phyloP scores from a whole-genome alignment of 2,329 filamentous ascomycete genomes.

The Neonectria neomacrospora region DNA sequence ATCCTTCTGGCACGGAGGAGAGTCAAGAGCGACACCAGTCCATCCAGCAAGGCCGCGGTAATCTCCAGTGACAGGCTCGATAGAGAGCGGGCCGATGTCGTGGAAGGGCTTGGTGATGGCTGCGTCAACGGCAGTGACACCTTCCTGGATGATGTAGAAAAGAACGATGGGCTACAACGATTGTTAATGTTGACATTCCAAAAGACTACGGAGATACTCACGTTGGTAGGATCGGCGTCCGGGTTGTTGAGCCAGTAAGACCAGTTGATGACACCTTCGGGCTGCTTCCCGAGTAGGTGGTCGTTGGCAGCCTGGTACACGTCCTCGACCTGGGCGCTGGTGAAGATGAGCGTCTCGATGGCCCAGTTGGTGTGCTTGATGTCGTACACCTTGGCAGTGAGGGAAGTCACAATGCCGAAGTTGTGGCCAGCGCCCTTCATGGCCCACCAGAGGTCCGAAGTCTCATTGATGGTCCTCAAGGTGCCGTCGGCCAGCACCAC shows the following conservation, averaged over 20 bases:
- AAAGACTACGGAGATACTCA: constrained; percentile 33
- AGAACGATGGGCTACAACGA: constrained; percentile 52
- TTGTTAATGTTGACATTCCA: background rate
- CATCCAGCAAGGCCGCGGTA: constrained; percentile 39
- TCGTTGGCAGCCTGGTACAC: constrained; percentile 60
- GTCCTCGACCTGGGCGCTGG: constrained; percentile 60
- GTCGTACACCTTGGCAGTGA: constrained; percentile 47
- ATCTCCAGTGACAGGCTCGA: constrained; percentile 38
- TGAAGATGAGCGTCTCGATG: constrained; percentile 55
- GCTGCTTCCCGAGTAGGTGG: constrained; percentile 55
- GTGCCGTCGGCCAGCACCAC: constrained; percentile 48
- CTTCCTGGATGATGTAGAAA: constrained; percentile 58
- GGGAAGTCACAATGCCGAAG: constrained; percentile 49
- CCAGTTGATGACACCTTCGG: constrained; percentile 60
- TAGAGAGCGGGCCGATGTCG: constrained; percentile 53
- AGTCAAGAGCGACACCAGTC: constrained; percentile 34
- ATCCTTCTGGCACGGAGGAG: constrained; percentile 38
- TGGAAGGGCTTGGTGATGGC: constrained; percentile 57
- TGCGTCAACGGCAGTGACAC: constrained; percentile 53
- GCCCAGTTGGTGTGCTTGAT: constrained; percentile 41
- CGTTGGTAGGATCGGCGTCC: constrained; percentile 53
- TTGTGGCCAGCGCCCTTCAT: constrained; percentile 50
- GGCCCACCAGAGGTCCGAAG: constrained; percentile 50
- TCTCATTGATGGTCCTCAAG: constrained; percentile 36
- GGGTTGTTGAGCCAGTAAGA: constrained; percentile 58